Evolutionary conservation across 345 rosid genomes (phyloP).

Genomic region (Durio zibethinus): DNA sequence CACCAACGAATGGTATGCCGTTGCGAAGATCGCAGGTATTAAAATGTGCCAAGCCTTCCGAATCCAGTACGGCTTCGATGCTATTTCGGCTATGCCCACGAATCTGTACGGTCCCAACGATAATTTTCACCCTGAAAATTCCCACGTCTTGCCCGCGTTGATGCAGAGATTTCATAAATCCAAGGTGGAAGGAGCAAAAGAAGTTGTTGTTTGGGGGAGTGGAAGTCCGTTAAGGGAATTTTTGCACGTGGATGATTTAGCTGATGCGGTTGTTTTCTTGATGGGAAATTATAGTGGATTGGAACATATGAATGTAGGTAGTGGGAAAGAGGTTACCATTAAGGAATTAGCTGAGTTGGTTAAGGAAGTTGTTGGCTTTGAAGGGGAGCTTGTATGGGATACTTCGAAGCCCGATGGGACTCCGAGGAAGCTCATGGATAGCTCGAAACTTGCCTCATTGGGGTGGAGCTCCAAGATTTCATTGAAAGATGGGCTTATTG

Average conservation of each 20-base stretch:
- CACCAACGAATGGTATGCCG: constrained; percentile 91
- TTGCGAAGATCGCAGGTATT: constrained; percentile 90
- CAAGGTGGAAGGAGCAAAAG: constrained; percentile 56
- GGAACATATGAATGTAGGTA: constrained; percentile 87
- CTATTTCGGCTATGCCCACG: constrained; percentile 92
- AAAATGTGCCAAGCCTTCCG: constrained; percentile 95
- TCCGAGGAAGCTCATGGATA: constrained; percentile 95
- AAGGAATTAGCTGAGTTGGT: constrained; percentile 90
- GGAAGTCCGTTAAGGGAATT: constrained; percentile 96
- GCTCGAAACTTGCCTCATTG: constrained; percentile 64
- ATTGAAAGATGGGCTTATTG: constrained; percentile 68
- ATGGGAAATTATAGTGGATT: constrained; percentile 73
- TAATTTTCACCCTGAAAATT: constrained; percentile 88
- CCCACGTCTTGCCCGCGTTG: constrained; percentile 89
- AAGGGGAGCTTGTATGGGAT: constrained; percentile 90
- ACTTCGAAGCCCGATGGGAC: constrained; percentile 84
- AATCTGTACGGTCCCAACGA: constrained; percentile 87
- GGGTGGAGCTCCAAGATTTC: constrained; percentile 82
- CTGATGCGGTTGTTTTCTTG: constrained; percentile 80
- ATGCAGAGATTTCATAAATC: constrained; percentile 91
- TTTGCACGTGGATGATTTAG: constrained; percentile 91
- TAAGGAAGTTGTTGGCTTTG: constrained; percentile 82
- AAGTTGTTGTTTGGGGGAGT: constrained; percentile 96
- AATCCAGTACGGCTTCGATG: constrained; percentile 71
- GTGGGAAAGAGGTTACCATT: constrained; percentile 86